phyloP scores from a whole-genome alignment of 148 eudicot genomes.

The Nepenthes mirabilis region DNA sequence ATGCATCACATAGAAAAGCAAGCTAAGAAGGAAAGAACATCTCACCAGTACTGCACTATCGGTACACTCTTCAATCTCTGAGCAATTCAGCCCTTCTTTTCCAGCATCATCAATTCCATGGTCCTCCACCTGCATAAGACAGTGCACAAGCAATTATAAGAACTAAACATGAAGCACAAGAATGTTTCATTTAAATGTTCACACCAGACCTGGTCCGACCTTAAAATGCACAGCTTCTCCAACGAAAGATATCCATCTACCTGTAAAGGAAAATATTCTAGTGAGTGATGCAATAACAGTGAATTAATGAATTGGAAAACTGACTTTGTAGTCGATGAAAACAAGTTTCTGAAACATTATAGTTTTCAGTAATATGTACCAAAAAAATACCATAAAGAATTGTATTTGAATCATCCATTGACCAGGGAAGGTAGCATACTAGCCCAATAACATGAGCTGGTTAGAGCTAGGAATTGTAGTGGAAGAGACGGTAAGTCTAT shows the following conservation, averaged over 20 bases:
- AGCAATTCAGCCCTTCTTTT: slow-evolving; percentile 23
- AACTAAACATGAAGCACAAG: background rate
- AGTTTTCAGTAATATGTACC: too few species aligned
- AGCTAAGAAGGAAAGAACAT: background rate
- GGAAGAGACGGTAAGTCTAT: too few species aligned
- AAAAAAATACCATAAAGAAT: too few species aligned
- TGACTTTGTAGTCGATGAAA: too few species aligned
- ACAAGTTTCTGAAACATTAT: too few species aligned
- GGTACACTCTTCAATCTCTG: slow-evolving; percentile 21
- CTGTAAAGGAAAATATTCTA: slow-evolving; percentile 14
- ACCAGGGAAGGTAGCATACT: too few species aligned
- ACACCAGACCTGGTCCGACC: slow-evolving; percentile 39
- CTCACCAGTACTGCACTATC: slow-evolving; percentile 55
- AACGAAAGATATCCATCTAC: slow-evolving; percentile 65
- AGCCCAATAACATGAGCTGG: too few species aligned
- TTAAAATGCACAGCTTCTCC: slow-evolving; percentile 52
- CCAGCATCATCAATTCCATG: slow-evolving; percentile 8
- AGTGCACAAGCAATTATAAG: background rate
- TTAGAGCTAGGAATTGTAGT: too few species aligned
- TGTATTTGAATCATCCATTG: too few species aligned
- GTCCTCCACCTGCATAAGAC: slow-evolving; percentile 28
- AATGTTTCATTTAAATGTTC: background rate
- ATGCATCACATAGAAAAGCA: background rate
- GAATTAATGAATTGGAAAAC: too few species aligned
- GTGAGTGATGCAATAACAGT: too few species aligned